Percentiles rank a stretch among this genome's conserved stretches.
Conservation (phyloP, 1,284 basidiomycete genomes). For the Microstroma glucosiphilum region DNA sequence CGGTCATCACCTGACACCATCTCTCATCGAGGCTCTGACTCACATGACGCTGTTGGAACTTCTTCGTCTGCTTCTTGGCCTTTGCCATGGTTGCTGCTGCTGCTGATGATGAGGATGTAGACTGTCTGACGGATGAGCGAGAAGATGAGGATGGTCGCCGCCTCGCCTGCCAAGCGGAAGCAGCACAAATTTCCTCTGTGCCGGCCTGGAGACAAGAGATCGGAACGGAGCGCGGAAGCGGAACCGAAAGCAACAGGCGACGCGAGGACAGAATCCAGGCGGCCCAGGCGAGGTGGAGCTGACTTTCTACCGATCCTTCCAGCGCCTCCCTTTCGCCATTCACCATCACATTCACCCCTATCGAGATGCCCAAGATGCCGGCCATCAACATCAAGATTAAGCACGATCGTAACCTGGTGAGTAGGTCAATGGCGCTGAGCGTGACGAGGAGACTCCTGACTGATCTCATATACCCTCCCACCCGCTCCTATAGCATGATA, state of each 20-base stretch:
- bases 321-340: neutral
- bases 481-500: constrained; percentile 23
- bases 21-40: neutral
- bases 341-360: neutral
- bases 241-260: neutral
- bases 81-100: constrained; percentile 33
- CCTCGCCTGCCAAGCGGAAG: too few species aligned
- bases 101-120: neutral
- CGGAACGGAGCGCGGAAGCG: neutral
- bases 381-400: constrained; percentile 68
- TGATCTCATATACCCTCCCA: constrained; percentile 55
- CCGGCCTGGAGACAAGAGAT: too few species aligned
- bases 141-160: too few species aligned
- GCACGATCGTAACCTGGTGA: constrained; percentile 69
- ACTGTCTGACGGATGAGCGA: too few species aligned
- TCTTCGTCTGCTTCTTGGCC: constrained; percentile 43
- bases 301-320: neutral
- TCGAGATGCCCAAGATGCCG: constrained; percentile 46
- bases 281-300: neutral
- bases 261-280: neutral
- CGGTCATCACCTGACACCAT: too few species aligned
- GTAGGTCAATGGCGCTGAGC: neutral
- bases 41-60: constrained; percentile 39
- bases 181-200: too few species aligned
- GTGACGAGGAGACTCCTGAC: constrained; percentile 14